These are phyloP conservation scores for Dactylella cylindrospora DNA, from an alignment of 2,329 filamentous ascomycete genomes.

Conservation along the genomic window DNA sequence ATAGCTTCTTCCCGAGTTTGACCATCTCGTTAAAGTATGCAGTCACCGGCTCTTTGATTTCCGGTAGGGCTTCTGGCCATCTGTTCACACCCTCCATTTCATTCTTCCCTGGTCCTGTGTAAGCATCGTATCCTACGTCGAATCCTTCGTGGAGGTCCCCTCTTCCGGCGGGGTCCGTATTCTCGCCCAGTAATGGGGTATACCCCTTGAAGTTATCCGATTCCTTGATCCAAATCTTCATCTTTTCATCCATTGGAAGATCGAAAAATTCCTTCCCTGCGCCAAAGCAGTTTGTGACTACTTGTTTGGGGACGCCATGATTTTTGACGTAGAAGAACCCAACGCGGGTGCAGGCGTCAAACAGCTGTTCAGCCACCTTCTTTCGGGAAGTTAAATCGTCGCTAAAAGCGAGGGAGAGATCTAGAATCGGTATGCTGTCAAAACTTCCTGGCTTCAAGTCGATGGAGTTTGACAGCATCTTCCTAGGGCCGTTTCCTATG, in stretches of 20 bases:
- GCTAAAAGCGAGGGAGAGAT: conserved; percentile 55
- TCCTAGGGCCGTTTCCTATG: conserved; percentile 34
- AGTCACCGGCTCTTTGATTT: conserved; percentile 41
- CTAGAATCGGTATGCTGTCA: conserved; percentile 60
- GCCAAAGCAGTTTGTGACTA: conserved; percentile 7
- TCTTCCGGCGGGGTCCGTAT: conserved; percentile 40
- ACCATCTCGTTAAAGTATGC: conserved; percentile 43
- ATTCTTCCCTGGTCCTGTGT: conserved; percentile 35
- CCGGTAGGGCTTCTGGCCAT: conserved; percentile 45
- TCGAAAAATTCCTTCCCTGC: conserved; percentile 45
- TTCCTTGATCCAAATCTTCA: conserved; percentile 47
- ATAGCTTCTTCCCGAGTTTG: conserved; percentile 43
- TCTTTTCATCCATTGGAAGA: conserved; percentile 46
- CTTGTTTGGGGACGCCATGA: conserved; percentile 13
- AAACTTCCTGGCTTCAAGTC: conserved; percentile 34
- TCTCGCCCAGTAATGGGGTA: conserved; percentile 45
- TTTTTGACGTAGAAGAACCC: conserved; percentile 62
- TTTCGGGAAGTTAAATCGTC: conserved; percentile 51
- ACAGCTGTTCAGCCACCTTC: conserved; percentile 54
- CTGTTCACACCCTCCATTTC: conserved; percentile 45
- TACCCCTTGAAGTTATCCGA: conserved; percentile 47
- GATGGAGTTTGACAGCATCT: conserved; percentile 39
- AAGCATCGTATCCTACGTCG: conserved; percentile 45
- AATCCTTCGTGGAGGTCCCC: conserved; percentile 48
- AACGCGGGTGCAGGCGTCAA: conserved; percentile 56